Evolutionary conservation across 352 stramenopile species (phyloP).

Genomic region (Detonula confervacea): DNA sequence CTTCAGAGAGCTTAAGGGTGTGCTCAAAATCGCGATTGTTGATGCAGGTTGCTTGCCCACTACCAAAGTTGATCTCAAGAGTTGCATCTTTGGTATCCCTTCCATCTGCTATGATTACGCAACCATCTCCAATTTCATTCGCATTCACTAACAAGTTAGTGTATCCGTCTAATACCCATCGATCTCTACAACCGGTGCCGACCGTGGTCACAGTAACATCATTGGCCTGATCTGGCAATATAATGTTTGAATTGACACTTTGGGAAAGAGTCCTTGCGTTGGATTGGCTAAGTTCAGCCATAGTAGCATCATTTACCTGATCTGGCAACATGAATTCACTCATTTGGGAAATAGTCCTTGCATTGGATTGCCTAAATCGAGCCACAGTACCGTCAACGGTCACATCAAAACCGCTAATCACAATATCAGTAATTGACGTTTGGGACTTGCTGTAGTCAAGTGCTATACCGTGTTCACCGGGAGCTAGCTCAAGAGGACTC

Average conservation of each 20-base stretch:
- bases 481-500: too few relatives aligned
- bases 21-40: too few relatives aligned
- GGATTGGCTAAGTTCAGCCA: too few relatives aligned
- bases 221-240: neutral
- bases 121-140: neutral
- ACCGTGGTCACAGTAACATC: neutral
- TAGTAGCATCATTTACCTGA: too few relatives aligned
- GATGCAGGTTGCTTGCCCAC: neutral
- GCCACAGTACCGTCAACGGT: too few relatives aligned
- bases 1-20: neutral
- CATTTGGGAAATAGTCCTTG: neutral
- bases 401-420: too few relatives aligned
- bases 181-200: slow-evolving; percentile 1
- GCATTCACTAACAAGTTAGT: slow-evolving; percentile 20
- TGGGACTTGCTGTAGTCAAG: too few relatives aligned
- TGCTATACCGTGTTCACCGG: too few relatives aligned
- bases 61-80: slow-evolving; percentile 12
- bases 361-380: neutral
- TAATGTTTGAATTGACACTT: neutral
- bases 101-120: slow-evolving; percentile 12
- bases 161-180: slow-evolving; percentile 7
- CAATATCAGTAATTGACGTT: too few relatives aligned
- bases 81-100: neutral
- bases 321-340: neutral
- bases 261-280: too few relatives aligned